Evolutionary conservation across 768 basidiomycete genomes (phyloP), one percentile per base, ranked within the genome.

Genomic region (Boletus sp.): DNA sequence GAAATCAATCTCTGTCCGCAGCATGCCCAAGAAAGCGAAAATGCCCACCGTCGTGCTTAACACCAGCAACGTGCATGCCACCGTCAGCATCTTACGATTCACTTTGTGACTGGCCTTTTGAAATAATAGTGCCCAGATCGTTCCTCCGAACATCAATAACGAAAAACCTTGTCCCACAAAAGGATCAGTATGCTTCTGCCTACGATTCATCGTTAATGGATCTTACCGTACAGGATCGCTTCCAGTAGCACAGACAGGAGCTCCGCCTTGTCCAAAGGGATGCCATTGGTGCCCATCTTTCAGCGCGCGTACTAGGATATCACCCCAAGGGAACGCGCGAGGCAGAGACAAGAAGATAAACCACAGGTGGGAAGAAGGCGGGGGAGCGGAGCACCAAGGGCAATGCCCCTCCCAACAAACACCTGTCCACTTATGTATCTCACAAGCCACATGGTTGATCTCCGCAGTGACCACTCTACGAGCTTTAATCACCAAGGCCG

Each of bases 61-160:
- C 10, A 64, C 14, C 10, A 75, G 54, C 12, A 75, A 63, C 18
- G 63, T 37, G 14, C 62, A 66, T 1, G 74, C 64, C 7, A 62
- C 64, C 7, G 46, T n/a, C 1, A 72, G 5, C 65, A 70, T 68
- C 29, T 49, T 57, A 7, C 8, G 36, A 40, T 74, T 67, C 46
- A 71, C 29, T 14, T 44, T 30, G 12, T 35, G 28, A 9, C 49
- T 51, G 7, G 51, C 37, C 7, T 28, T 58, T 18, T 53, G 49
- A 17, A 46, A 45, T 4, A 59, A 40, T 20, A 75, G 33, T 1
- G 55, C 62, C 62, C 67, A 70, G 14, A 75, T 45, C 0, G 71
- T 71, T 8, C 61, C 64, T 12, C 62, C 59, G 55, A 73, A 75
- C 74, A 75, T 74, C 36, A 75, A 53, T 29, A 73, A 36, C 7